These are phyloP conservation scores for Theileria orientalis DNA, from an alignment of 169 alveolate genomes.

Conservation along the genomic window DNA sequence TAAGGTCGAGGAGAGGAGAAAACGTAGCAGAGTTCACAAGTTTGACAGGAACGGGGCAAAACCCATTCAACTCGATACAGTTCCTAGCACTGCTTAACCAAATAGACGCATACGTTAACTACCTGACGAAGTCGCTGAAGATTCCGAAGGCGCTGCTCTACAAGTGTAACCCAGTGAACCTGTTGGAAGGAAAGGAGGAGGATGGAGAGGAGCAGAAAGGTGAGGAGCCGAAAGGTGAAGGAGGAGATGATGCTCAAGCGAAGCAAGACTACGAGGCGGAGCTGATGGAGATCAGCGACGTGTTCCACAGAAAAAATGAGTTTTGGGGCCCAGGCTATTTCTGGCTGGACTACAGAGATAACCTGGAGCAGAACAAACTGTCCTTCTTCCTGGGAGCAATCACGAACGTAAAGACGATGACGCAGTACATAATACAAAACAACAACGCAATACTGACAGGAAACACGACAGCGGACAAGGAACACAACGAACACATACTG, in stretches of 20 bases:
- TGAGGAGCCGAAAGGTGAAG: background rate
- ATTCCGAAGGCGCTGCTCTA: conserved; percentile 18
- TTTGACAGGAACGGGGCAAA: conserved; percentile 7
- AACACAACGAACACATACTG: background rate
- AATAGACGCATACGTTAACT: conserved; percentile 18
- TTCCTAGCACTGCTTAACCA: conserved; percentile 14
- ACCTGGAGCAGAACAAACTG: conserved; percentile 4
- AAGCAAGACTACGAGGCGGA: background rate
- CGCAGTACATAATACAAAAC: conserved; percentile 16
- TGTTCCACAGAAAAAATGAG: conserved; percentile 16
- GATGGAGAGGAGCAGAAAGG: background rate
- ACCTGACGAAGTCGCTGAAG: conserved; percentile 23
- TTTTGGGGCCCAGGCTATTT: conserved; percentile 30
- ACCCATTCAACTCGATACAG: conserved; percentile 27
- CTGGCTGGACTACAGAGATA: conserved; percentile 51
- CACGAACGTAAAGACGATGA: conserved; percentile 12
- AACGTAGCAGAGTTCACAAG: conserved; percentile 2
- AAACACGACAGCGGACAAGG: too few relatives aligned
- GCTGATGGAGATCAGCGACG: conserved; percentile 8
- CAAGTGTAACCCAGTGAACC: background rate
- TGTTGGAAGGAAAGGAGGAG: too few relatives aligned
- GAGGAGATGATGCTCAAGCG: background rate
- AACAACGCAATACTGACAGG: too few relatives aligned
- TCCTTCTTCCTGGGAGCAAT: conserved; percentile 22
- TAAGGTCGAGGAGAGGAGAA: conserved; percentile 14